Conservation (phyloP, 1,284 basidiomycete genomes). For the Porodaedalea pini region DNA sequence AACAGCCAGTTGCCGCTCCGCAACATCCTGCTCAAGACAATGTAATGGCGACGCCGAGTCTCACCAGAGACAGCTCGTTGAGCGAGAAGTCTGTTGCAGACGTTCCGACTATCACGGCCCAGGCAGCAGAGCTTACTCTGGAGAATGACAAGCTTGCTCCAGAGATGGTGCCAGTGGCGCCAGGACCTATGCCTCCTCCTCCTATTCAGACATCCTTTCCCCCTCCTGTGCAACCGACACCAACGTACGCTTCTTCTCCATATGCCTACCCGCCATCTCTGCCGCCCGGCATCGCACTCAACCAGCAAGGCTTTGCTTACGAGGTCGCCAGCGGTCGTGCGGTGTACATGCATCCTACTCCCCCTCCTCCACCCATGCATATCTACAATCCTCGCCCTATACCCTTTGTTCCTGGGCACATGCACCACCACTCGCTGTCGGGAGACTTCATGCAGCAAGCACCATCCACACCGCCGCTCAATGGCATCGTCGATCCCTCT, state of each 20-base stretch:
- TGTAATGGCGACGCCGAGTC: slow-evolving; percentile 12
- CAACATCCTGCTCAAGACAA: slow-evolving; percentile 5
- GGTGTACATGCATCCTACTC: slow-evolving; percentile 61
- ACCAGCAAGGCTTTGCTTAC: slow-evolving; percentile 70
- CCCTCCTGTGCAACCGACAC: slow-evolving; percentile 50
- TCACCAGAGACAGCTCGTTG: slow-evolving; percentile 18
- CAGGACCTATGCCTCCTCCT: slow-evolving; percentile 42
- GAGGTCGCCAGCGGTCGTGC: slow-evolving; percentile 75
- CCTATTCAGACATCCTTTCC: slow-evolving; percentile 59
- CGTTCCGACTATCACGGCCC: slow-evolving; percentile 1
- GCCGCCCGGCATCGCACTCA: slow-evolving; percentile 71
- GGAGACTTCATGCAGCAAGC: slow-evolving; percentile 59
- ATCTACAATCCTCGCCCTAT: slow-evolving; percentile 64
- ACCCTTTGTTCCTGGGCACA: slow-evolving; percentile 51
- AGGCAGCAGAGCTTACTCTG: slow-evolving; percentile 20
- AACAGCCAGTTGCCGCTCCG: not conserved
- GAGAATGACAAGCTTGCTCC: slow-evolving; percentile 19
- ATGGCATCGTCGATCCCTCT: slow-evolving; percentile 57
- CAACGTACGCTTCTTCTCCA: slow-evolving; percentile 53
- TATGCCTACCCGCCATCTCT: slow-evolving; percentile 57
- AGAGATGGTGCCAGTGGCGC: slow-evolving; percentile 15
- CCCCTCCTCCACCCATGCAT: slow-evolving; percentile 38
- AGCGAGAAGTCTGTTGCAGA: slow-evolving; percentile 16
- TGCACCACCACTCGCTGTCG: slow-evolving; percentile 55
- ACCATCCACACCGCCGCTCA: slow-evolving; percentile 50